A percentile compares a stretch with the other conserved stretches of the same genome.
phyloP scores from a whole-genome alignment of 495 filamentous ascomycete species.

The Penicillium odoratum region DNA sequence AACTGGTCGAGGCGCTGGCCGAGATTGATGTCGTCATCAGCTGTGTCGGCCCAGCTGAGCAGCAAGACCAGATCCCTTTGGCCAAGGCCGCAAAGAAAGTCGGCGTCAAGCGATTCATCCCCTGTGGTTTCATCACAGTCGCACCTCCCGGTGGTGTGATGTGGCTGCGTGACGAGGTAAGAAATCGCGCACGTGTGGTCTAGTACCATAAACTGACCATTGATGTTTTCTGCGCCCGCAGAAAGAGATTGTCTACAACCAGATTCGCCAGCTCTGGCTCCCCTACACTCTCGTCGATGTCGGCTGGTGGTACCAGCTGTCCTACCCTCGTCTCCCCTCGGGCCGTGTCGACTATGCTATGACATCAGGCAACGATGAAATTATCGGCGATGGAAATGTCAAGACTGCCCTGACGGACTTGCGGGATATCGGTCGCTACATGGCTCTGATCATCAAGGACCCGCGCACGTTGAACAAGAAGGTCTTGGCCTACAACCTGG shows the following conservation, averaged over 20 bases:
- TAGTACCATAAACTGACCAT: slow-evolving; percentile 2
- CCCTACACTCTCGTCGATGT: slow-evolving; percentile 64
- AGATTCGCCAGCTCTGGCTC: slow-evolving; percentile 51
- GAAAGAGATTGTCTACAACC: slow-evolving; percentile 58
- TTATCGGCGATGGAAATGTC: slow-evolving; percentile 52
- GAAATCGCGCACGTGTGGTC: background rate
- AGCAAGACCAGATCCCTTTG: slow-evolving; percentile 52
- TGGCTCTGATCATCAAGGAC: slow-evolving; percentile 56
- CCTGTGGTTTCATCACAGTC: slow-evolving; percentile 54
- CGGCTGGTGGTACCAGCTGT: slow-evolving; percentile 61
- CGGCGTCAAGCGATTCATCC: slow-evolving; percentile 59
- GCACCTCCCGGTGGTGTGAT: slow-evolving; percentile 49
- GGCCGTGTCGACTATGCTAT: slow-evolving; percentile 55
- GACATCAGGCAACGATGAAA: slow-evolving; percentile 42
- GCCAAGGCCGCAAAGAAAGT: slow-evolving; percentile 55
- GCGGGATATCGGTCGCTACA: slow-evolving; percentile 56
- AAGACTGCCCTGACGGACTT: slow-evolving; percentile 51
- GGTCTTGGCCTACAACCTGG: slow-evolving; percentile 54
- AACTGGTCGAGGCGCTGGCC: slow-evolving; percentile 45
- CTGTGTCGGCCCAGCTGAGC: slow-evolving; percentile 46
- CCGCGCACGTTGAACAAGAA: slow-evolving; percentile 57
- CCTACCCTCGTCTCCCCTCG: slow-evolving; percentile 51
- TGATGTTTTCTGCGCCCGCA: slow-evolving; percentile 19
- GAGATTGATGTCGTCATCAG: slow-evolving; percentile 57
- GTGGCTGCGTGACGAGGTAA: slow-evolving; percentile 49